phyloP scores from a whole-genome alignment of 176 grass and related monocot species.

The Phyllostachys edulis region DNA sequence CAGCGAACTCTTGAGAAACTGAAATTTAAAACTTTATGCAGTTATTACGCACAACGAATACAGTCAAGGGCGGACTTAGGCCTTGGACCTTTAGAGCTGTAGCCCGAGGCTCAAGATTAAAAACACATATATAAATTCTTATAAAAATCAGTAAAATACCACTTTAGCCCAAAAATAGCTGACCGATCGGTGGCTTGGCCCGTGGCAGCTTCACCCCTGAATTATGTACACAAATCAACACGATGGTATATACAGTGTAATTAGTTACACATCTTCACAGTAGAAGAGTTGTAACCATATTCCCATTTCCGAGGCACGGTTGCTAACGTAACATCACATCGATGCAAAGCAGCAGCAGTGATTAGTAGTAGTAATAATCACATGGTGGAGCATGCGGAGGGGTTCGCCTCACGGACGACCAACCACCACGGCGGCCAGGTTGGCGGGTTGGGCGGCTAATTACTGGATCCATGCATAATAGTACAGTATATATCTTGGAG shows the following conservation, averaged over 20 bases:
- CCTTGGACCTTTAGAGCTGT: too few relatives aligned
- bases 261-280: background rate
- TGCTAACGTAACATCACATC: background rate
- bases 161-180: too few relatives aligned
- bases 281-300: slow-evolving; percentile 6
- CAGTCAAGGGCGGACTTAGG: too few relatives aligned
- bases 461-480: background rate
- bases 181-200: too few relatives aligned
- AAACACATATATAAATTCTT: too few relatives aligned
- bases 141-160: too few relatives aligned
- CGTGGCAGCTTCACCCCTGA: too few relatives aligned
- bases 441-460: background rate
- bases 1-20: too few relatives aligned
- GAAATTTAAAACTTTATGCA: too few relatives aligned
- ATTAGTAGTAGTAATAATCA: background rate
- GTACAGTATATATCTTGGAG: slow-evolving; percentile 24
- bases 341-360: background rate
- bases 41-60: too few relatives aligned
- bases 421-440: background rate
- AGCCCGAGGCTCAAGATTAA: too few relatives aligned
- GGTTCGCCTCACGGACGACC: background rate
- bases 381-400: background rate
- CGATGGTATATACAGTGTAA: background rate
- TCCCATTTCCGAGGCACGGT: background rate
- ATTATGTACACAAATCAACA: background rate